Conservation (phyloP, 208 protist species). For the Herpetomonas tarakana region DNA sequence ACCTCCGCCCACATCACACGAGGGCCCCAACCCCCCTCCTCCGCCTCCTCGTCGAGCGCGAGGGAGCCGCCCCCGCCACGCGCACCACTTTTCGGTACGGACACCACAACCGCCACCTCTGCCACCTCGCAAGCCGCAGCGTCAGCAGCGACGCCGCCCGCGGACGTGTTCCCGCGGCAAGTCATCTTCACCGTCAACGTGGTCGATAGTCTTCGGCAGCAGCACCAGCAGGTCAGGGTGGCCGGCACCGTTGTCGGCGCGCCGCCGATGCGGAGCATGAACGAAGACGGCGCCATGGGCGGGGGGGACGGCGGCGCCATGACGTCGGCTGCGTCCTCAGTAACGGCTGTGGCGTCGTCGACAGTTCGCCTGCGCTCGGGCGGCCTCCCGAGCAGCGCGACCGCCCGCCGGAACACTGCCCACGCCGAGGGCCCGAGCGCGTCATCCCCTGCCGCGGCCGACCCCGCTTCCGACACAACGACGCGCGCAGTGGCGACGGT, state of each 20-base stretch:
- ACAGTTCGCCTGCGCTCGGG: neutral
- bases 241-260: constrained; percentile 2
- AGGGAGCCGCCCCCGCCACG: neutral
- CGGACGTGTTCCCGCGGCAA: constrained; percentile 11
- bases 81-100: neutral
- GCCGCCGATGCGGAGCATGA: neutral
- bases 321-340: no score
- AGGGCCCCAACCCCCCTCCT: no score
- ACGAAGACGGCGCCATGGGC: neutral
- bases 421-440: no score
- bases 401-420: no score
- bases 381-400: constrained; percentile 7
- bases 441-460: no score
- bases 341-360: neutral
- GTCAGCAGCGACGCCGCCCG: neutral
- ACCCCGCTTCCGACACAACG: neutral
- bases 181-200: constrained; percentile 7
- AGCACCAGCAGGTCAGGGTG: constrained; percentile 3
- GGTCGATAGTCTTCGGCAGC: constrained; percentile 5
- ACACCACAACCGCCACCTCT: neutral
- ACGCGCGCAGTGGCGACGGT: neutral
- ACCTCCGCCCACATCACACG: no score
- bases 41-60: neutral
- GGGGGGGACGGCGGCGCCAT: neutral
- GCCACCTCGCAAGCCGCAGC: neutral